phyloP scores from a whole-genome alignment of 2,329 filamentous ascomycete species.

The Davidsoniella virescens region DNA sequence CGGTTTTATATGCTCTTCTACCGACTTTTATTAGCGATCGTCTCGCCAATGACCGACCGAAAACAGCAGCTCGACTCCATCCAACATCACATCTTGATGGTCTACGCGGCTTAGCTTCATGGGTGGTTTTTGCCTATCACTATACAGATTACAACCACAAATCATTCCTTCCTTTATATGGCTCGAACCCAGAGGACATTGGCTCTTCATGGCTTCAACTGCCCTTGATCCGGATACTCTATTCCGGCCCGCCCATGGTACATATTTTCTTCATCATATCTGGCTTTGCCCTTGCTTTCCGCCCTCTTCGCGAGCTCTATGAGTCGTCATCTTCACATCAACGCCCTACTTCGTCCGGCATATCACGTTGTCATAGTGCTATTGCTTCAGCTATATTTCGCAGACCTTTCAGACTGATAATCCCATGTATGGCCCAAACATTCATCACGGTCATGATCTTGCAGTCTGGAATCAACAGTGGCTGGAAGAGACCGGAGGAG shows the following conservation, averaged over 20 bases:
- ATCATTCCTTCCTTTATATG: slow-evolving; percentile 22
- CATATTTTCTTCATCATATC: slow-evolving; percentile 47
- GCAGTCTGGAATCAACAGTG: slow-evolving; percentile 30
- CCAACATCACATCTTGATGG: slow-evolving; percentile 44
- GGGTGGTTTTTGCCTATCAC: slow-evolving; percentile 41
- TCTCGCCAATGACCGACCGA: neutral
- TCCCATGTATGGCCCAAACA: slow-evolving; percentile 34
- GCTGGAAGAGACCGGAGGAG: slow-evolving; percentile 27
- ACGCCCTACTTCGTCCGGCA: slow-evolving; percentile 29
- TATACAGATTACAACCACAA: slow-evolving; percentile 19
- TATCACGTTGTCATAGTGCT: slow-evolving; percentile 26
- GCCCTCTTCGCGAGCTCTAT: slow-evolving; percentile 30
- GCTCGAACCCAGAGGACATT: slow-evolving; percentile 27
- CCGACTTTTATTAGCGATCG: slow-evolving; percentile 7
- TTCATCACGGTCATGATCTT: slow-evolving; percentile 29
- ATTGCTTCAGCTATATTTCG: slow-evolving; percentile 36
- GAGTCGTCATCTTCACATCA: slow-evolving; percentile 29
- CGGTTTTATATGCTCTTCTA: neutral
- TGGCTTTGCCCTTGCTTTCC: slow-evolving; percentile 41
- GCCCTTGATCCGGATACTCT: slow-evolving; percentile 36
- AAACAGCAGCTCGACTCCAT: slow-evolving; percentile 17
- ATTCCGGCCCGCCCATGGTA: slow-evolving; percentile 38
- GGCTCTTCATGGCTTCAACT: slow-evolving; percentile 25
- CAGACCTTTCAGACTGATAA: slow-evolving; percentile 32
- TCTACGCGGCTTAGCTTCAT: slow-evolving; percentile 39